Evolutionary conservation across 352 stramenopile genomes (phyloP), one percentile per base, ranked within the genome.

Genomic region (Pythium utonaiense): DNA sequence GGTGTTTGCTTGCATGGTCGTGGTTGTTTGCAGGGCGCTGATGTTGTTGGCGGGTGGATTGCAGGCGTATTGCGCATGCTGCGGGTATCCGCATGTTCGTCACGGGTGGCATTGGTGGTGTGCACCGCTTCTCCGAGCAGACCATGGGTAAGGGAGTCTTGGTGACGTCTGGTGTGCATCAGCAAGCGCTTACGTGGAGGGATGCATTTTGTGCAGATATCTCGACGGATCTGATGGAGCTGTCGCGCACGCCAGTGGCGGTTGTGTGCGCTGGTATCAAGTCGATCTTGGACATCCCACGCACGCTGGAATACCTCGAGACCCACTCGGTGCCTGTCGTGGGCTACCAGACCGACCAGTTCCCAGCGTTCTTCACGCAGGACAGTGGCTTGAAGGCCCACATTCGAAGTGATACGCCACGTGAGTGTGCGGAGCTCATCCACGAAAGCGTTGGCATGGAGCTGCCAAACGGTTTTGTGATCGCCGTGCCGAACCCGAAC

Each of bases 201-300:
- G 41, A 7, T 45, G 14, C 21, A 5, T 1, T 47, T 33, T 12
- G 3, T 62, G 25, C 74, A 89, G 93, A 98, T 52, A 89, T 99
- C 25, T 98, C 92, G 33, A 97, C 97, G 13, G 97, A 99, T 78
- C 80, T 99, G 36, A 92, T 93, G 58, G 96, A 99, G 78, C 73
- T 98, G 21, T 91, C 86, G 31, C 88, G 90, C n/a, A 99, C 96
- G 21, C 95, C 94, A 0, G 83, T 99, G 16, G 80, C 97, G 9
- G 97, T 99, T 27, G 85, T 99, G 22, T 99, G 93, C 59, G 96
- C 96, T 13, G 97, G 97, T n/a, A 92, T 99, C 63, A 99, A 99
- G 78, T 98, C 87, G 24, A 99, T 99, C 67, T 74, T 99, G 19
- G 97, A 99, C 74, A 98, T 99, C 50, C 80, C 83, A 16, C 76